Evolutionary conservation across 345 rosid species (phyloP).

Genomic region (Populus ilicifolia): DNA sequence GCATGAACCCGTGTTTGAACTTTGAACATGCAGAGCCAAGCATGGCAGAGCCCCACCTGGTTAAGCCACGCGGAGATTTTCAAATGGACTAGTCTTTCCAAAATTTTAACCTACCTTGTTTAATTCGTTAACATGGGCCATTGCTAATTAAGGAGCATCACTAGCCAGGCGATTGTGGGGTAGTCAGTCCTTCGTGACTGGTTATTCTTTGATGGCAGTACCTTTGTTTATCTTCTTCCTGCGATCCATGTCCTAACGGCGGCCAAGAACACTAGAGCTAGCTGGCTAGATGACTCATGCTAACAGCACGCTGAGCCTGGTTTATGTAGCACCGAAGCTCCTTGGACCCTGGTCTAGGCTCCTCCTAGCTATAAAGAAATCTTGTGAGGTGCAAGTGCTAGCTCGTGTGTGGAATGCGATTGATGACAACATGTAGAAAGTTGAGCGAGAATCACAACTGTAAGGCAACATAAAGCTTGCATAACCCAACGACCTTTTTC

Average conservation of each 20-base stretch:
- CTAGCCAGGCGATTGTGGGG: constrained; percentile 34
- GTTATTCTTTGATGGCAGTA: background rate
- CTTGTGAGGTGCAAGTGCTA: background rate
- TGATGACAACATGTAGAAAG: background rate
- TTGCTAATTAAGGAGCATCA: background rate
- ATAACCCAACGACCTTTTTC: background rate
- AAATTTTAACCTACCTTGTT: constrained; percentile 17
- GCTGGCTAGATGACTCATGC: background rate
- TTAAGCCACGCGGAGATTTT: constrained; percentile 18
- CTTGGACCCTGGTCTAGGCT: no score
- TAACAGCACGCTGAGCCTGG: background rate
- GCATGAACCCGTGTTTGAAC: background rate
- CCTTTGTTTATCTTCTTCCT: background rate
- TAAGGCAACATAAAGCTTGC: background rate
- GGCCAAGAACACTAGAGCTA: no score
- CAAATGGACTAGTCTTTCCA: constrained; percentile 13
- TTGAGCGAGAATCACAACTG: background rate
- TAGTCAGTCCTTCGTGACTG: background rate
- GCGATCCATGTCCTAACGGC: constrained; percentile 3
- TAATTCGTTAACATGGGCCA: constrained; percentile 15
- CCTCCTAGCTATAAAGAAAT: no score
- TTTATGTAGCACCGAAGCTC: no score
- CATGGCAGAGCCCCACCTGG: constrained; percentile 7
- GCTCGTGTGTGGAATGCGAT: background rate
- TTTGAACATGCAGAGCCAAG: constrained; percentile 15